Conservation (phyloP, 2,329 filamentous ascomycete genomes). For the Ilyonectria destructans region DNA sequence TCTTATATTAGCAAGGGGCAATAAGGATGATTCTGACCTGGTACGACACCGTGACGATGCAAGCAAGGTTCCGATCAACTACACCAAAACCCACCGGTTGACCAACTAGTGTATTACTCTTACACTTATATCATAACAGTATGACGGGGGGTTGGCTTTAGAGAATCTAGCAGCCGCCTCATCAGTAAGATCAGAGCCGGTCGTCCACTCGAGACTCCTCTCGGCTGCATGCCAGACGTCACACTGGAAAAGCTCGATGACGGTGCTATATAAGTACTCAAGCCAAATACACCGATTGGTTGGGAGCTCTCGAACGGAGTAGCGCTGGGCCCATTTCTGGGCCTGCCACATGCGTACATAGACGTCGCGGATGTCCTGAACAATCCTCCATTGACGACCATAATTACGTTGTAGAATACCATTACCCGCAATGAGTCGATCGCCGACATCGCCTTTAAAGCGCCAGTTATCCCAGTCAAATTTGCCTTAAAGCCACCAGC, state of each 20-base stretch:
- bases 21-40: too few relatives aligned
- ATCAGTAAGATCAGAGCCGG: too few relatives aligned
- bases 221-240: constrained; percentile 4
- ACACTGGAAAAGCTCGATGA: constrained; percentile 11
- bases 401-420: constrained; percentile 3
- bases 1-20: background rate
- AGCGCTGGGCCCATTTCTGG: constrained; percentile 13
- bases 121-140: background rate
- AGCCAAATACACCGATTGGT: too few relatives aligned
- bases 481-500: too few relatives aligned
- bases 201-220: constrained; percentile 11
- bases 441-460: constrained; percentile 5
- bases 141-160: background rate
- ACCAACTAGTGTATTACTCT: too few relatives aligned
- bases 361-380: constrained; percentile 13
- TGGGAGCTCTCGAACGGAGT: constrained; percentile 6
- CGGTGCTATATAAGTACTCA: constrained; percentile 10
- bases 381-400: constrained; percentile 9
- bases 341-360: too few relatives aligned
- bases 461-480: constrained; percentile 19
- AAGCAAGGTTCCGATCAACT: too few relatives aligned
- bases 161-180: background rate
- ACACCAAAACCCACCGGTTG: too few relatives aligned
- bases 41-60: too few relatives aligned
- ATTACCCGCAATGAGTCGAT: constrained; percentile 8